These are phyloP conservation scores for Glycine tomentella DNA, from an alignment of 306 rosid species.

Conservation along the genomic window DNA sequence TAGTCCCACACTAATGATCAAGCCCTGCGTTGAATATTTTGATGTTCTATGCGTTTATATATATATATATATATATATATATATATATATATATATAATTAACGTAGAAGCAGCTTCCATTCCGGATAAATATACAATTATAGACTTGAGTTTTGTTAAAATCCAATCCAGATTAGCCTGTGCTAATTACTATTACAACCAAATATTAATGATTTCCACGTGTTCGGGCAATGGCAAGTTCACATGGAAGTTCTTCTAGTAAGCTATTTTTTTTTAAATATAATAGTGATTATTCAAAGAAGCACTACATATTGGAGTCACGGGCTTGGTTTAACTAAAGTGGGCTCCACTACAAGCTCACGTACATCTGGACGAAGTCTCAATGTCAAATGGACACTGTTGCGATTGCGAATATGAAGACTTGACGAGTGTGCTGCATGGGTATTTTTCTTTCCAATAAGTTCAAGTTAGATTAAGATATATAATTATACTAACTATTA, in stretches of 20 bases:
- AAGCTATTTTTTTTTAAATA: neutral
- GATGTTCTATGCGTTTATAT: neutral
- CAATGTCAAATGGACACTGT: too few species aligned
- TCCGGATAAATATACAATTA: too few species aligned
- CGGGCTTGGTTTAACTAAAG: slow-evolving; percentile 51
- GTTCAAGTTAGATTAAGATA: too few species aligned
- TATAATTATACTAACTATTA: too few species aligned
- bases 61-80: neutral
- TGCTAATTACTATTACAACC: neutral
- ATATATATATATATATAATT: neutral
- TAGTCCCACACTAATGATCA: too few species aligned
- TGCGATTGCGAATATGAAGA: too few species aligned
- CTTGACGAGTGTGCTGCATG: too few species aligned
- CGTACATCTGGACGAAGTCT: neutral
- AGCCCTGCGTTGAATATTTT: neutral
- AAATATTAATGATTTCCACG: neutral
- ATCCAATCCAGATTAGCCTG: neutral
- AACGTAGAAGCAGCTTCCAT: neutral
- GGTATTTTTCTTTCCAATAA: too few species aligned
- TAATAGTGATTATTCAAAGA: neutral
- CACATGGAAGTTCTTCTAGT: too few species aligned
- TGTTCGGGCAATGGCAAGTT: slow-evolving; percentile 2
- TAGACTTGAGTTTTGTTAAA: neutral
- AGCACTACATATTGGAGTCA: slow-evolving; percentile 51
- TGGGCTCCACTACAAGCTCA: slow-evolving; percentile 26